Base-by-base conservation (phyloP, 2,329 filamentous ascomycete genomes). In the Chrysoporthe cubensis region DNA sequence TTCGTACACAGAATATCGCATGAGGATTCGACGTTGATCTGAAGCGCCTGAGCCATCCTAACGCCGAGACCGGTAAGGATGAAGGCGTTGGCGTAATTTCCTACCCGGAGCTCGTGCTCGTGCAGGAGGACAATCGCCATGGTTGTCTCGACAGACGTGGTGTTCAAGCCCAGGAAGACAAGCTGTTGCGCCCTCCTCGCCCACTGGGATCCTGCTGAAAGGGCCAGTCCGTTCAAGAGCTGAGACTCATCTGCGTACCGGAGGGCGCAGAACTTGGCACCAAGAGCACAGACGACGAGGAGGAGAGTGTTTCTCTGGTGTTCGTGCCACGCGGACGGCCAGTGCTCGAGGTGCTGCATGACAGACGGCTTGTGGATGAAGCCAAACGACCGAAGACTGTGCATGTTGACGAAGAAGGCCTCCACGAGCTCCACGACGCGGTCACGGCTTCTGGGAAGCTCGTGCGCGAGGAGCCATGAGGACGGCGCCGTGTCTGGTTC, bases 21-120 rank as follows among this genome's bases (percentile, higher is more conserved):
- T 9, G 65, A 67, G 18, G 56, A 66, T 43, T 72, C 71, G 16
- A 69, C 81, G 66, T 83, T 83, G 44, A 82, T 80, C 52, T 84
- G 76, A 54, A 83, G 78, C 6, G 77, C 78, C 32, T 84, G 78
- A 6, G 82, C 84, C 68, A 83, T 75, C 50, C 79, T 79, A 46
- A 82, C 80, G 54, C 80, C 80, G 2, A 70, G 57, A 4, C 71
- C 71, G 14, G 66, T 70, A n/a, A 72, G 44, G 66, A 71, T 65
- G 21, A 72, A 70, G 6, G 71, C 69, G 34, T 58, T 63, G 9
- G 70, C 62, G 37, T 69, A 69, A 42, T 70, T 66, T 5, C 70
- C 71, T 4, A 69, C 42, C 21, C 66, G 43, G 7, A 72, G 60
- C 59, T 69, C 68, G 42, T 69, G 63, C 26, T 72, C 70, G 54